Percentiles rank a stretch among this genome's conserved stretches.
Conservation (phyloP, 805 yeast species). For the Kodamaea nitidulidarum region DNA sequence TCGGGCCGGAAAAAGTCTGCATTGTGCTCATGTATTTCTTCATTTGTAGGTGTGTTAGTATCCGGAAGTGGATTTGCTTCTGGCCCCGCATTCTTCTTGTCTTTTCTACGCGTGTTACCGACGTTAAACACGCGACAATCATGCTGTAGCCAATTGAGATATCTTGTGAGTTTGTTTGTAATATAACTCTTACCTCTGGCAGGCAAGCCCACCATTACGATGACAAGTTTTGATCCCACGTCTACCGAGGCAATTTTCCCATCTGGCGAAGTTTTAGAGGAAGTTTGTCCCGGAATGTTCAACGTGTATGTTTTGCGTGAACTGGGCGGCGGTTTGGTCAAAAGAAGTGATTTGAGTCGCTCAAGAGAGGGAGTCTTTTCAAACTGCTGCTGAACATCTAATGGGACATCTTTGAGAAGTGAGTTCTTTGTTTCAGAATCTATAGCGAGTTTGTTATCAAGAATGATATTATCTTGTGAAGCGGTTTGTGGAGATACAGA, state of each 20-base stretch:
- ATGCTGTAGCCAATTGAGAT: conserved; percentile 91
- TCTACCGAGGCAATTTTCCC: conserved; percentile 62
- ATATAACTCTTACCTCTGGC: conserved; percentile 94
- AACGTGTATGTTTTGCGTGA: conserved; percentile 72
- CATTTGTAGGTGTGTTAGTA: conserved; percentile 32
- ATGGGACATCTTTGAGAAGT: conserved; percentile 31
- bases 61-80: conserved; percentile 57
- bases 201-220: conserved; percentile 95
- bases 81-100: conserved; percentile 62
- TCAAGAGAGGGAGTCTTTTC: conserved; percentile 41
- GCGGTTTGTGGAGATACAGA: conserved; percentile 15
- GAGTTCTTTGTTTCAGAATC: conserved; percentile 9
- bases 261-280: conserved; percentile 74
- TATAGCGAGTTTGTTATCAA: conserved; percentile 7
- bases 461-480: neutral
- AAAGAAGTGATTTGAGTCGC: conserved; percentile 31
- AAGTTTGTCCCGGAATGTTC: conserved; percentile 89
- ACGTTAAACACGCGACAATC: conserved; percentile 90
- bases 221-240: conserved; percentile 78
- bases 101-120: conserved; percentile 87
- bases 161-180: conserved; percentile 85
- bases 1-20: conserved; percentile 87
- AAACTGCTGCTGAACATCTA: conserved; percentile 31
- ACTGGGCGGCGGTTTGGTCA: conserved; percentile 36
- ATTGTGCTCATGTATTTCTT: conserved; percentile 42